Evolutionary conservation across 371 early-diverging fungal genomes (phyloP), one percentile per base, ranked within the genome.

Genomic region (Rhizopus sp.): DNA sequence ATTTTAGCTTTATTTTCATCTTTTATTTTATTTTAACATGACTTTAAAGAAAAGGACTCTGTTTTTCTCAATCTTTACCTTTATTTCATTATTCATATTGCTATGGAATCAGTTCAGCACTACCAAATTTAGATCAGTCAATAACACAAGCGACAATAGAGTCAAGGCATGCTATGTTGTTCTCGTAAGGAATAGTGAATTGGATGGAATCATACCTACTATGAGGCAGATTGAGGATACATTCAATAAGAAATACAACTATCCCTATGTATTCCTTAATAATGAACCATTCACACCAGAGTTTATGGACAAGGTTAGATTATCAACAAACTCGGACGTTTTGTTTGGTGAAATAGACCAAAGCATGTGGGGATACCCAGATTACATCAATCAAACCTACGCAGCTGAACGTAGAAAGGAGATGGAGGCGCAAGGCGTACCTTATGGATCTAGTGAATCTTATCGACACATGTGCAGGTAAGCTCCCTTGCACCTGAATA

Each of bases 401-500:
- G 92, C 90, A 2, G 73, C 75, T 15, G 68, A 79, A 54, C 54
- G 63, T 4, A 78, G 90, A 60, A 60, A 73, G 16, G 59, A 66
- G 29, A 81, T 93, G 87, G 69, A 79, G 17, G 59, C 74, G 5
- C 59, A 72, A 23, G 75, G 79, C 13, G 66, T 93, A 16, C 87
- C 91, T 23, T 95, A 96, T 70, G 97, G 90, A 1, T 85, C 77
- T 15, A 86, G 80, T 37, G 84, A 88, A 65, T 87, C 91, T 7
- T 96, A 97, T 72, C 83, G 93, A 31, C 91, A 94, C 64, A 96
- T 96, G 96, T 96, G 97, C 77, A 75, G 93, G 79, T 82, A 53
- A 55, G 23, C 38, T 2, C 4, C 35, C 17, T 30, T 29, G n/a
- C n/a, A n/a, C 15, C 1, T 41, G 37, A 12, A n/a, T 16, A 50